A percentile compares a stretch with the other conserved stretches of the same genome.
Evolutionary conservation across 805 yeast genomes (phyloP).

Genomic region (Saccharomycopsis sp.): DNA sequence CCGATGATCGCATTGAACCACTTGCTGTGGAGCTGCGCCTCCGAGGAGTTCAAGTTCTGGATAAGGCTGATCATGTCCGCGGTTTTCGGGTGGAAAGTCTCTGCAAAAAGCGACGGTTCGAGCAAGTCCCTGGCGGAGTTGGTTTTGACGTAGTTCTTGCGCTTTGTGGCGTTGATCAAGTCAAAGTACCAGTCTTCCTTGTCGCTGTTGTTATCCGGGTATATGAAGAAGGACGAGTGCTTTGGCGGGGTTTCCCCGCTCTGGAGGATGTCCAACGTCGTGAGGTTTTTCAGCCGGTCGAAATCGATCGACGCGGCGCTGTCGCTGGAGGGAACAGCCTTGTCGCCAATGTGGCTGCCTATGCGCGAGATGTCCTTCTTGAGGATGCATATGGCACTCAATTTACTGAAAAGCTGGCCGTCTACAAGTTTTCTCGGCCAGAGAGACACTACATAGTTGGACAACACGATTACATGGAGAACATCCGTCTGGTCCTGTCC

Average conservation of each 20-base stretch:
- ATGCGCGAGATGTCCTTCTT: slow-evolving; percentile 33
- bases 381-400: slow-evolving; percentile 70
- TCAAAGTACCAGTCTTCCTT: slow-evolving; percentile 95
- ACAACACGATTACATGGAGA: slow-evolving; percentile 71
- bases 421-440: slow-evolving; percentile 83
- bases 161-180: slow-evolving; percentile 67
- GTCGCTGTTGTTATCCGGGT: slow-evolving; percentile 69
- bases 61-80: slow-evolving; percentile 66
- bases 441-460: slow-evolving; percentile 60
- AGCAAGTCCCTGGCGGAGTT: slow-evolving; percentile 28
- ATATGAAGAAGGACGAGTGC: slow-evolving; percentile 46
- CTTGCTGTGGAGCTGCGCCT: slow-evolving; percentile 72
- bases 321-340: slow-evolving; percentile 23
- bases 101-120: slow-evolving; percentile 62
- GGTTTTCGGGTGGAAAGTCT: slow-evolving; percentile 65
- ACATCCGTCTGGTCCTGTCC: slow-evolving; percentile 61
- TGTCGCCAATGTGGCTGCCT: slow-evolving; percentile 7
- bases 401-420: slow-evolving; percentile 72
- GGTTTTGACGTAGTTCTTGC: slow-evolving; percentile 24
- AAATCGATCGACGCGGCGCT: slow-evolving; percentile 12
- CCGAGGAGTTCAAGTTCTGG: slow-evolving; percentile 72
- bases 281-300: slow-evolving; percentile 11
- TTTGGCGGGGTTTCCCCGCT: slow-evolving; percentile 30
- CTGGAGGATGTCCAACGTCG: slow-evolving; percentile 22
- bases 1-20: slow-evolving; percentile 92